These are phyloP conservation scores for Drechmeria coniospora DNA, from an alignment of 2,329 filamentous ascomycete species.

Conservation along the genomic window DNA sequence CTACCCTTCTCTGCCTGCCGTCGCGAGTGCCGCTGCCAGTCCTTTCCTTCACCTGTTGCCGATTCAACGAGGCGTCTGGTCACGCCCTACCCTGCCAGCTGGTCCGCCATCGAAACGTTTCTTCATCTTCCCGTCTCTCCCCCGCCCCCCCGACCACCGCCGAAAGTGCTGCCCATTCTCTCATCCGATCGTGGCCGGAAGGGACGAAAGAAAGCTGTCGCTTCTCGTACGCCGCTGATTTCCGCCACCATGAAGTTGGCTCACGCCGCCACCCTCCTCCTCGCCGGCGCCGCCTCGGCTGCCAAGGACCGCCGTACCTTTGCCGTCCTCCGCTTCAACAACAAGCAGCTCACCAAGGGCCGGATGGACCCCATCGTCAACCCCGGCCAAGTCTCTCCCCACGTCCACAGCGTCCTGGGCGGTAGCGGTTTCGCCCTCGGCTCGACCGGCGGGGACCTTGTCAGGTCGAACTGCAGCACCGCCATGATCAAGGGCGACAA, in stretches of 20 bases:
- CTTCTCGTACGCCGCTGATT: not conserved
- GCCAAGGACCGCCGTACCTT: slow-evolving; percentile 37
- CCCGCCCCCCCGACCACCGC: too few species aligned
- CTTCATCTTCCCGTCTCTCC: too few species aligned
- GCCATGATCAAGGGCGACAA: slow-evolving; percentile 53
- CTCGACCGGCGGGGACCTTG: slow-evolving; percentile 44
- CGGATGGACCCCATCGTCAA: slow-evolving; percentile 53
- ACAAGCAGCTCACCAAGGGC: slow-evolving; percentile 45
- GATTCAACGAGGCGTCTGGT: too few species aligned
- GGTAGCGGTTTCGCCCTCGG: slow-evolving; percentile 50
- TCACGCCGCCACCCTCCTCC: slow-evolving; percentile 13
- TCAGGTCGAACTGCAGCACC: slow-evolving; percentile 52
- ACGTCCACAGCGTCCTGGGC: slow-evolving; percentile 58
- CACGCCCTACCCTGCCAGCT: too few species aligned
- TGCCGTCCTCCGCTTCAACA: slow-evolving; percentile 57
- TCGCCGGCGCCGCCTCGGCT: slow-evolving; percentile 21
- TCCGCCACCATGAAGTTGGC: slow-evolving; percentile 20
- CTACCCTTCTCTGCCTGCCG: too few species aligned
- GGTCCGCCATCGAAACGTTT: too few species aligned
- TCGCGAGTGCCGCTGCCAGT: too few species aligned
- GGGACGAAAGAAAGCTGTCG: too few species aligned
- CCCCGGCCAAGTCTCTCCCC: slow-evolving; percentile 40
- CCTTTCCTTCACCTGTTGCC: too few species aligned
- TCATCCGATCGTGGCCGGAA: too few species aligned
- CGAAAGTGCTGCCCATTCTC: too few species aligned